Evolutionary conservation across 2,329 filamentous ascomycete species (phyloP), one percentile per base, ranked within the genome.

Genomic region (Dothiorella sarmentorum): DNA sequence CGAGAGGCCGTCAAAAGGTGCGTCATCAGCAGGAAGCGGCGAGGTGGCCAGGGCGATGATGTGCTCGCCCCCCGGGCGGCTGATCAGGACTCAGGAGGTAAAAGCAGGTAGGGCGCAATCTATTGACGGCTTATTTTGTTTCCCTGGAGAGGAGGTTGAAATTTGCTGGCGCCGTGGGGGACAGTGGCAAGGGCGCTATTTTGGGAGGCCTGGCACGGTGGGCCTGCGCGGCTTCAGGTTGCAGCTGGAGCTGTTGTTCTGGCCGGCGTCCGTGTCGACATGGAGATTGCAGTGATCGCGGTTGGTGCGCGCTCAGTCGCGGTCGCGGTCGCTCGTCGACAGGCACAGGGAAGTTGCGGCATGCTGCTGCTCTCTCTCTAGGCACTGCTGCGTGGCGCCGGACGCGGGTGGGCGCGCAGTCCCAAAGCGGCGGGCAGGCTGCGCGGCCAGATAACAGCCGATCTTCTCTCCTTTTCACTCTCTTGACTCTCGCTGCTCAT

Each of bases 381-480:
- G n/a, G n/a, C n/a, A n/a, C n/a, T 24, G 49, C 47, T 26, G 47
- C 47, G 49, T 53, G 49, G 35, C 49, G 49, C 49, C 49, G 49
- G 49, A 53, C 49, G 49, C 49, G 49, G 49, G 49, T 35, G 49
- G 24, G 49, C 49, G 33, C 35, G 49, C 49, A 40, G 40, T 53
- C 49, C 49, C 49, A 53, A 53, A 53, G 49, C 49, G 35, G 49
- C 47, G 47, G 31, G 47, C 47, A 52, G 47, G 47, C 47, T 52
- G 47, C 49, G 49, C 49, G 35, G 49, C 49, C 49, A 53, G 49
- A 53, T 53, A 53, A 53, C 49, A 53, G 49, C 49, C 35, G 49
- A 53, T n/a, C 22, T 40, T 53, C 49, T 53, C 49, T 53, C 49
- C 49, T 53, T 53, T 53, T 53, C 49, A 35, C 49, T 53, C 31